Evolutionary conservation across 768 basidiomycete species (phyloP).

Genomic region (Galerina marginata): DNA sequence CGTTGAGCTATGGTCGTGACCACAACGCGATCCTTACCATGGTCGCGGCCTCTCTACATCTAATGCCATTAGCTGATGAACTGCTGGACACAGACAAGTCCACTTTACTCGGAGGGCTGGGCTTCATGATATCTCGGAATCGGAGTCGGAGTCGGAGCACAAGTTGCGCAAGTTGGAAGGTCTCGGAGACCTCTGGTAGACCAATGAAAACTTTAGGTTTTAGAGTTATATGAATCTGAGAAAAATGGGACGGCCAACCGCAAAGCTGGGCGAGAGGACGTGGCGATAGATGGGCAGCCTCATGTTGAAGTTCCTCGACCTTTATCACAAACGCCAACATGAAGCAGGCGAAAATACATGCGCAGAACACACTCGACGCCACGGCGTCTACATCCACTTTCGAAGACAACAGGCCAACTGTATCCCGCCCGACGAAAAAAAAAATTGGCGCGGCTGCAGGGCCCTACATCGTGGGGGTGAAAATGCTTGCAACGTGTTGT

Average conservation of each 20-base stretch:
- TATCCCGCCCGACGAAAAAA: too few relatives aligned
- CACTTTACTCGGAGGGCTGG: conserved; percentile 13
- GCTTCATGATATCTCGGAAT: conserved; percentile 8
- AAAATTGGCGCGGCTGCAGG: not conserved
- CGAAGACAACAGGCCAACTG: too few relatives aligned
- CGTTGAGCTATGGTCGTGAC: too few relatives aligned
- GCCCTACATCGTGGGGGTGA: conserved; percentile 5
- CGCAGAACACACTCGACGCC: not conserved
- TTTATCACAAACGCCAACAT: conserved; percentile 4
- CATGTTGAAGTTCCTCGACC: conserved; percentile 8
- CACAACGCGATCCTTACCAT: too few relatives aligned
- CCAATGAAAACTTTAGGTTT: conserved; percentile 16
- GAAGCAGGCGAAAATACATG: conserved; percentile 4
- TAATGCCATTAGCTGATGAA: not conserved
- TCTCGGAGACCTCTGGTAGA: conserved; percentile 20
- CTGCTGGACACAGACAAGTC: conserved; percentile 5
- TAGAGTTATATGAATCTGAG: conserved; percentile 21
- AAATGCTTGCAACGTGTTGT: conserved; percentile 15
- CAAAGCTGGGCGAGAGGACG: not conserved
- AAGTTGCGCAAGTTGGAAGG: conserved; percentile 8
- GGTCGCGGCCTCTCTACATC: not conserved
- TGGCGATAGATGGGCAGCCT: conserved; percentile 1
- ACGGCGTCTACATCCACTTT: too few relatives aligned
- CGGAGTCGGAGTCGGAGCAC: conserved; percentile 18
- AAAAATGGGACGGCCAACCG: conserved; percentile 1